Evolutionary conservation across 2,329 filamentous ascomycete genomes (phyloP).

Genomic region (Aspergillus sp.): DNA sequence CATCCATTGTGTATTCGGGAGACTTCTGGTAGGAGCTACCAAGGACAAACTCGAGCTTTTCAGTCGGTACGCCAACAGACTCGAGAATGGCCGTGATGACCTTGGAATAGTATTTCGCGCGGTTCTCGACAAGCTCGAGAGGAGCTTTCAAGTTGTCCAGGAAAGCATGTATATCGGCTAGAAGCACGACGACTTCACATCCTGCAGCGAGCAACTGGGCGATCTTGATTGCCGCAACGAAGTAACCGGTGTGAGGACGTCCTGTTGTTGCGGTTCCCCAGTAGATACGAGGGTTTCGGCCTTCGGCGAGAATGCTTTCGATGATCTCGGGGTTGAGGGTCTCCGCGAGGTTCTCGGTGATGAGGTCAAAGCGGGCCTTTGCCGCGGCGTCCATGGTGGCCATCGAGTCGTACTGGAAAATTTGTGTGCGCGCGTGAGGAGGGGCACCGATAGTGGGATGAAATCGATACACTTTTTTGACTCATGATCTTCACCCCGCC

Average conservation of each 20-base stretch:
- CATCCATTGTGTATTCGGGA: conserved; percentile 78
- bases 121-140: conserved; percentile 78
- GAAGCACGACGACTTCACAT: conserved; percentile 76
- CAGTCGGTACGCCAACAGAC: conserved; percentile 74
- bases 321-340: conserved; percentile 67
- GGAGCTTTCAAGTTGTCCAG: conserved; percentile 64
- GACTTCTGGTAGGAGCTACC: conserved; percentile 75
- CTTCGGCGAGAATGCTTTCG: conserved; percentile 29
- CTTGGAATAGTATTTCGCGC: conserved; percentile 79
- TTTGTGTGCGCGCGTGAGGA: neutral
- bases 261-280: conserved; percentile 24
- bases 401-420: neutral
- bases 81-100: conserved; percentile 73
- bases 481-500: neutral
- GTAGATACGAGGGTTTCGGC: conserved; percentile 31
- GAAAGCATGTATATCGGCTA: conserved; percentile 63
- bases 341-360: conserved; percentile 78
- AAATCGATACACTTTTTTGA: neutral
- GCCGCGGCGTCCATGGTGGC: neutral
- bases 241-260: conserved; percentile 13
- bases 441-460: neutral
- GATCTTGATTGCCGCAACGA: conserved; percentile 80
- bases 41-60: conserved; percentile 78
- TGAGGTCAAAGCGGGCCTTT: conserved; percentile 50
- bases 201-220: conserved; percentile 82